Evolutionary conservation across 805 yeast species (phyloP).

Genomic region (Suhomyces emberorum): DNA sequence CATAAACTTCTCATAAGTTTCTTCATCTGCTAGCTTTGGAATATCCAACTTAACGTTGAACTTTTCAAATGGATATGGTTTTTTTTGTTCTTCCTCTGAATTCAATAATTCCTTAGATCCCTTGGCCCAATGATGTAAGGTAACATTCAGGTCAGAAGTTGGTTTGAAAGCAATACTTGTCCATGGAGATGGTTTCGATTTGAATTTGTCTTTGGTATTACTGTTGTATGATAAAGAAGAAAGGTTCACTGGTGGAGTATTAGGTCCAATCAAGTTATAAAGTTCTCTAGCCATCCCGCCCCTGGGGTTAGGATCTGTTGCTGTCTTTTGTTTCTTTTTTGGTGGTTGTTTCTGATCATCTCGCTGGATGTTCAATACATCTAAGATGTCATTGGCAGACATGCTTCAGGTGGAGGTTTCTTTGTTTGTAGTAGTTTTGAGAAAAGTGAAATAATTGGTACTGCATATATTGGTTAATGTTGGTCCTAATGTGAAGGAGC

Average conservation of each 20-base stretch:
- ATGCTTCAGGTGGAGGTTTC: no score
- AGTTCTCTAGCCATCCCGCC: conserved; percentile 87
- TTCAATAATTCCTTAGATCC: conserved; percentile 53
- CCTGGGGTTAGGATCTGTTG: conserved; percentile 19
- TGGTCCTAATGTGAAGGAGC: no score
- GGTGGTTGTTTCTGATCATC: conserved; percentile 40
- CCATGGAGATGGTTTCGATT: conserved; percentile 82
- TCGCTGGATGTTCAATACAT: conserved; percentile 67
- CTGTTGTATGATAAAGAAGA: conserved; percentile 24
- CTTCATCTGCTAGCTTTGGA: conserved; percentile 62
- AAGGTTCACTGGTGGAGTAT: conserved; percentile 75
- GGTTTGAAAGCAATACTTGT: conserved; percentile 56
- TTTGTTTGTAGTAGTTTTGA: no score
- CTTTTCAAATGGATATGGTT: conserved; percentile 68
- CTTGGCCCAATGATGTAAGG: conserved; percentile 81
- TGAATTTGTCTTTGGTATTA: conserved; percentile 65
- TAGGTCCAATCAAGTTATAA: conserved; percentile 84
- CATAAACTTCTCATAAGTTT: conserved; percentile 54
- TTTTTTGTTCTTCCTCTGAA: conserved; percentile 23
- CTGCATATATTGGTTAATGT: no score
- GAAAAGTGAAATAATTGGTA: no score
- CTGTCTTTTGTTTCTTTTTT: conserved; percentile 38
- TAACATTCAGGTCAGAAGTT: conserved; percentile 44
- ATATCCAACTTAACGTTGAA: conserved; percentile 66
- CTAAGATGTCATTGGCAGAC: conserved; percentile 59